Evolutionary conservation across 805 yeast species (phyloP), one percentile per base, ranked within the genome.

Genomic region (Zygosaccharomyces rouxii): DNA sequence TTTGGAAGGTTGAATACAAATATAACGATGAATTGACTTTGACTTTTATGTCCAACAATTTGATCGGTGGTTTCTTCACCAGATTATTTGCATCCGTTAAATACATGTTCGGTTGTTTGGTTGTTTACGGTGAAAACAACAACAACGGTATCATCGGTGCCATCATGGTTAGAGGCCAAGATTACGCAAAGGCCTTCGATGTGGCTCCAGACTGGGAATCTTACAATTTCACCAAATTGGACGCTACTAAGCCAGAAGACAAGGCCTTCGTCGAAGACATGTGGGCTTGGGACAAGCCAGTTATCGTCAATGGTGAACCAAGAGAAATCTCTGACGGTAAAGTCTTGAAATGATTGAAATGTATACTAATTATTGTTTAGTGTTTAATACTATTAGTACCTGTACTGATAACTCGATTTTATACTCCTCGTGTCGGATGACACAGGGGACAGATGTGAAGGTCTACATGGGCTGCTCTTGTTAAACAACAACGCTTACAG

Each of bases 181-280:
- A 92, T 54, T 74, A 63, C 68, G 79, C 62, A 49, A 96, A 97
- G 71, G 99, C 97, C 55, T 89, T 92, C 68, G 86, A 92, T 58
- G 98, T 94, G 71, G 99, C 98, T 68, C 97, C 99, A 72, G 99
- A 94, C 76, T 89, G 96, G 95, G 98, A 92, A 77, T 88, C 97
- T 43, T 92, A 88, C 77, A 68, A 70, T 51, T 89, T 80, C 86
- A 74, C 81, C 68, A 83, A 87, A 77, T 78, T 92, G 66, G 97
- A 92, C 69, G 79, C 84, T 53, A 63, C 89, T 63, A 80, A 80
- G 60, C 81, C 79, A 59, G 94, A 80, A 68, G 87, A 79, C 78
- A 84, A 78, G 73, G 86, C 77, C 56, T 87, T 88, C 67, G 72
- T 94, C 63, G 78, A 86, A 73, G 87, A 89, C 81, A 78, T 89